Percentiles rank a stretch among this genome's conserved stretches.
phyloP scores from a whole-genome alignment of 2,329 filamentous ascomycete species.

The Ophiostoma pallidulum region DNA sequence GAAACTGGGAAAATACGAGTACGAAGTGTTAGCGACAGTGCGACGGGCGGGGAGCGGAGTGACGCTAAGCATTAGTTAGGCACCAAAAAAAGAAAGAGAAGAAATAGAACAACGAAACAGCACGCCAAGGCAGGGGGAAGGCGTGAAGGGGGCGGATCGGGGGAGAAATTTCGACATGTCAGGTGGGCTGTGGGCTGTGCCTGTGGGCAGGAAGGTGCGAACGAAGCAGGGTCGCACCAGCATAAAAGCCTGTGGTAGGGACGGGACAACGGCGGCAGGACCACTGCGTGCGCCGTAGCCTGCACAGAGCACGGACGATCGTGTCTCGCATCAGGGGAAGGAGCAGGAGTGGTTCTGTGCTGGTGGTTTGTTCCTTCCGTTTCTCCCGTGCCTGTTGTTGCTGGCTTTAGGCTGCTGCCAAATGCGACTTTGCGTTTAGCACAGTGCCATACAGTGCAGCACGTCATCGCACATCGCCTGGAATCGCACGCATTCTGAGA shows the following conservation, averaged over 20 bases:
- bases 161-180: background rate
- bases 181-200: background rate
- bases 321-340: conserved; percentile 1
- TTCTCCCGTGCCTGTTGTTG: too few relatives aligned
- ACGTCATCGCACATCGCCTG: too few relatives aligned
- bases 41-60: too few relatives aligned
- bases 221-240: background rate
- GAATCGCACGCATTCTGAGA: too few relatives aligned
- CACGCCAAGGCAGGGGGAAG: background rate
- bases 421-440: too few relatives aligned
- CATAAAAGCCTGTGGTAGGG: conserved; percentile 2
- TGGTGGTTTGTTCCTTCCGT: too few relatives aligned
- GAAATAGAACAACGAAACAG: conserved; percentile 2
- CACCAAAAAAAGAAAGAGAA: conserved; percentile 8
- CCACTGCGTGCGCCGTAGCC: background rate
- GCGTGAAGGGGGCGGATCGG: background rate
- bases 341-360: too few relatives aligned
- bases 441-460: too few relatives aligned
- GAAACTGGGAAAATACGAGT: conserved; percentile 6
- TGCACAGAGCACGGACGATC: background rate
- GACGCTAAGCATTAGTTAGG: too few relatives aligned
- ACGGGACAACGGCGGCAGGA: conserved; percentile 4
- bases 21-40: background rate
- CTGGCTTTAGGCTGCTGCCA: too few relatives aligned
- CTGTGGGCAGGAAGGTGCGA: background rate